phyloP scores from a whole-genome alignment of 2,329 filamentous ascomycete species.

The Botrytis pseudocinerea region DNA sequence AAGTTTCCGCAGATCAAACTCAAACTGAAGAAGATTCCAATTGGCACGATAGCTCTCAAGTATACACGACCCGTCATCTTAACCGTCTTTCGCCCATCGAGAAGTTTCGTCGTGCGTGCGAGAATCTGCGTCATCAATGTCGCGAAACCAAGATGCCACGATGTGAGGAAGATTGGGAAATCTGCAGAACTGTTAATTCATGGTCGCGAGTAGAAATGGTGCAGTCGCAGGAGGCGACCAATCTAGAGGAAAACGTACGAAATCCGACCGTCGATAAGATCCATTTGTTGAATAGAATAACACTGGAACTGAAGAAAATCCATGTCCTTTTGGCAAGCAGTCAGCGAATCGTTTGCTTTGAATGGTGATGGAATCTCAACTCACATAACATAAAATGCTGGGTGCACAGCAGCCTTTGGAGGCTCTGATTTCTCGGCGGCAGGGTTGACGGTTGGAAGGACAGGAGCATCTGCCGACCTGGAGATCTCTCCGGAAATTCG shows the following conservation, averaged over 20 bases:
- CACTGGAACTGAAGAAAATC: conserved; percentile 89
- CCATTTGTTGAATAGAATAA: conserved; percentile 99
- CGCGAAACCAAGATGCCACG: conserved; percentile 93
- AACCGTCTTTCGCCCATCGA: conserved; percentile 92
- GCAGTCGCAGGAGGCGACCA: background rate
- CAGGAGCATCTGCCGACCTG: conserved; percentile 56
- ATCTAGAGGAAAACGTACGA: conserved; percentile 55
- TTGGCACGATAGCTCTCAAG: conserved; percentile 88
- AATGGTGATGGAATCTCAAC: conserved; percentile 32
- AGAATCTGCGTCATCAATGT: conserved; percentile 93
- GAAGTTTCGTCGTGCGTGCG: conserved; percentile 81
- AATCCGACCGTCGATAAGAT: conserved; percentile 85
- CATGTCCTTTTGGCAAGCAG: conserved; percentile 62
- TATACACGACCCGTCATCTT: conserved; percentile 97
- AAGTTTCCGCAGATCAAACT: conserved; percentile 95
- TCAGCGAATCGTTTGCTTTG: conserved; percentile 25
- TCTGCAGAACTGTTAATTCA: conserved; percentile 48
- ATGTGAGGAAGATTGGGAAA: conserved; percentile 81
- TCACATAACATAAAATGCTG: conserved; percentile 72
- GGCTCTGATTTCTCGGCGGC: conserved; percentile 62
- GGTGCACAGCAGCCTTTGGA: conserved; percentile 55
- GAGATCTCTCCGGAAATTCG: conserved; percentile 77
- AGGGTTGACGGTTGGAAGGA: conserved; percentile 78
- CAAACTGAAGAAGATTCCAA: conserved; percentile 93
- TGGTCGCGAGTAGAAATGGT: background rate